phyloP scores from a whole-genome alignment of 352 stramenopile genomes.

The Pythium brassicae region DNA sequence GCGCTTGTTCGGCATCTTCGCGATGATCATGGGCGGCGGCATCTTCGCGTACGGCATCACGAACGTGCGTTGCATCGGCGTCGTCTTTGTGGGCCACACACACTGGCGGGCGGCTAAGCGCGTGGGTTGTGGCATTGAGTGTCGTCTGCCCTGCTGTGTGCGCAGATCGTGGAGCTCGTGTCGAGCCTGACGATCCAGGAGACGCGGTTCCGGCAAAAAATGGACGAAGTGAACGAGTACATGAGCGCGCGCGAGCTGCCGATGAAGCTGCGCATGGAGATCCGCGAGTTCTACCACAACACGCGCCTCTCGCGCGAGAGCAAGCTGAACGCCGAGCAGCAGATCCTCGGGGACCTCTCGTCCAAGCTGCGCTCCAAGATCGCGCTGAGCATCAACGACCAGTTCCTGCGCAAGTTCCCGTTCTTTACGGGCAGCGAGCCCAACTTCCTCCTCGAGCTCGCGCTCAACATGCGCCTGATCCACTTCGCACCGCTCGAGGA shows the following conservation, averaged over 20 bases:
- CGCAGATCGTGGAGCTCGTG: conserved; percentile 27
- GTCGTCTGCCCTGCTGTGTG: not conserved
- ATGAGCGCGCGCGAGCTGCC: conserved; percentile 73
- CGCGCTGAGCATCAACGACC: conserved; percentile 78
- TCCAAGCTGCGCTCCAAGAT: conserved; percentile 75
- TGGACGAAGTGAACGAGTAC: conserved; percentile 82
- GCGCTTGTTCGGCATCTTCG: conserved; percentile 66
- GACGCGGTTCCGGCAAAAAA: conserved; percentile 64
- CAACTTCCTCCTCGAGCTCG: conserved; percentile 81
- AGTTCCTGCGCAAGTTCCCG: conserved; percentile 75
- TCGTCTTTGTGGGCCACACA: conserved; percentile 6
- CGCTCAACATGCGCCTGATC: conserved; percentile 80
- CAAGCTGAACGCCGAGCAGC: conserved; percentile 64
- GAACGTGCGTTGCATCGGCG: conserved; percentile 34
- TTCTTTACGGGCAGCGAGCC: conserved; percentile 76
- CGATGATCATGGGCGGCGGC: conserved; percentile 70
- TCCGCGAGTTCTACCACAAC: conserved; percentile 83
- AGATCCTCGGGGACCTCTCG: conserved; percentile 67
- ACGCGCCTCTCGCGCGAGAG: conserved; percentile 65
- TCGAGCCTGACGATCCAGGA: conserved; percentile 50
- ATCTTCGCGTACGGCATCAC: conserved; percentile 84
- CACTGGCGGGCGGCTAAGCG: too few relatives aligned
- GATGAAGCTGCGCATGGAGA: conserved; percentile 69
- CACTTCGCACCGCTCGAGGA: conserved; percentile 75
- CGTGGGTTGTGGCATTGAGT: too few relatives aligned